These are phyloP conservation scores for Keithomyces neogunnii DNA, from an alignment of 2,329 filamentous ascomycete genomes.

Conservation along the genomic window DNA sequence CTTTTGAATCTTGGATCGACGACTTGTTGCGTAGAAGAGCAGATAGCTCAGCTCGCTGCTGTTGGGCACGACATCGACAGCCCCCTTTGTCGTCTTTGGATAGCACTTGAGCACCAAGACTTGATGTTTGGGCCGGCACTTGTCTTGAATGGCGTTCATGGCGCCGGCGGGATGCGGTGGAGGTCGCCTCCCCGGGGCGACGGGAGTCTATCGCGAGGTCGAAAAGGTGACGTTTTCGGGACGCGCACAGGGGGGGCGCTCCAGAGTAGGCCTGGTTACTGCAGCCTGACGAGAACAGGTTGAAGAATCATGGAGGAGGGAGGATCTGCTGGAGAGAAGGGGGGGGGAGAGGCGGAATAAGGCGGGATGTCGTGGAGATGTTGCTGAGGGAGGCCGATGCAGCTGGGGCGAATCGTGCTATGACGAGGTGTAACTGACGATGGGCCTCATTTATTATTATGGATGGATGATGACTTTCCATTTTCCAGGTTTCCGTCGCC, in stretches of 20 bases:
- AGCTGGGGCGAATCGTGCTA: not conserved
- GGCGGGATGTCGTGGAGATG: not conserved
- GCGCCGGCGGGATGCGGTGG: conserved; percentile 17
- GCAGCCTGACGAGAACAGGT: not conserved
- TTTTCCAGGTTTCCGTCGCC: not conserved
- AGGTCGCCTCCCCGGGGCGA: not conserved
- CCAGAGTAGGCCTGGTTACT: not conserved
- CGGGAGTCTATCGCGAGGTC: not conserved
- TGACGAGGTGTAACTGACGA: not conserved
- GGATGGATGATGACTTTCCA: not conserved
- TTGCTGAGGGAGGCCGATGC: no score
- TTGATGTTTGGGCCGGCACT: conserved; percentile 89
- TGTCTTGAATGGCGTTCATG: conserved; percentile 59
- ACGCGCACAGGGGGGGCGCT: not conserved
- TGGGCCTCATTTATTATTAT: no score
- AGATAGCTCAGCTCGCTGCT: conserved; percentile 95
- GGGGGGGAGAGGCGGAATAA: not conserved
- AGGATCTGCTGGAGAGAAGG: not conserved
- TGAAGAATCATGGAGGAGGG: not conserved
- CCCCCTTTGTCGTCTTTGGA: conserved; percentile 82
- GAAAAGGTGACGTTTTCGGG: not conserved
- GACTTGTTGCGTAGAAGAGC: conserved; percentile 91
- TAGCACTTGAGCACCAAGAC: conserved; percentile 95
- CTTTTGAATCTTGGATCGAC: conserved; percentile 91
- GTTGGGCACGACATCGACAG: conserved; percentile 90